These are phyloP conservation scores for Periconia macrospinosa DNA, from an alignment of 2,329 filamentous ascomycete genomes.

Conservation along the genomic window DNA sequence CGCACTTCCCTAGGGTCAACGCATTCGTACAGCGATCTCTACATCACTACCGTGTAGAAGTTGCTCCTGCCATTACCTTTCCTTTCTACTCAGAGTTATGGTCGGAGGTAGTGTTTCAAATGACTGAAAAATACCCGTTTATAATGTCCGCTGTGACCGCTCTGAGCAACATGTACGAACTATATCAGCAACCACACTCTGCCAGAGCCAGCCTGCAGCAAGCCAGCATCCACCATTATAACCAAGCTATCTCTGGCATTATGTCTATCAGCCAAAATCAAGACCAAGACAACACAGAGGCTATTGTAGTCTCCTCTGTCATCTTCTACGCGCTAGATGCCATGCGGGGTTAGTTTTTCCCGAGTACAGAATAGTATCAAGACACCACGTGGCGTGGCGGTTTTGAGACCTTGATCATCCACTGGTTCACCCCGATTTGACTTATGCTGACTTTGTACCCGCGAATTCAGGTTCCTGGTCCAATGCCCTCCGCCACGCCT, in stretches of 20 bases:
- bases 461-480: not conserved
- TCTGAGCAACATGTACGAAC: slow-evolving; percentile 1
- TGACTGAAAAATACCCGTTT: not conserved
- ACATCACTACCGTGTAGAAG: not conserved
- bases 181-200: not conserved
- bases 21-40: not conserved
- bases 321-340: not conserved
- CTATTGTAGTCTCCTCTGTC: not conserved
- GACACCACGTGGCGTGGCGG: no score
- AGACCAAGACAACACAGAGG: not conserved
- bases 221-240: not conserved
- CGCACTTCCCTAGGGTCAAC: not conserved
- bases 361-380: no score
- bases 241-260: not conserved
- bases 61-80: not conserved
- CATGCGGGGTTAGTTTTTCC: no score
- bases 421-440: no score
- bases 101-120: not conserved
- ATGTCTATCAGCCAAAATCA: not conserved
- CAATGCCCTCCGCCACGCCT: not conserved
- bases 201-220: not conserved
- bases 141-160: not conserved
- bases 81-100: slow-evolving; percentile 1
- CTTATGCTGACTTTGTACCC: no score
- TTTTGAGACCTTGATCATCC: no score